Conservation (phyloP, 2,329 filamentous ascomycete genomes). For the Aplosporella prunicola region DNA sequence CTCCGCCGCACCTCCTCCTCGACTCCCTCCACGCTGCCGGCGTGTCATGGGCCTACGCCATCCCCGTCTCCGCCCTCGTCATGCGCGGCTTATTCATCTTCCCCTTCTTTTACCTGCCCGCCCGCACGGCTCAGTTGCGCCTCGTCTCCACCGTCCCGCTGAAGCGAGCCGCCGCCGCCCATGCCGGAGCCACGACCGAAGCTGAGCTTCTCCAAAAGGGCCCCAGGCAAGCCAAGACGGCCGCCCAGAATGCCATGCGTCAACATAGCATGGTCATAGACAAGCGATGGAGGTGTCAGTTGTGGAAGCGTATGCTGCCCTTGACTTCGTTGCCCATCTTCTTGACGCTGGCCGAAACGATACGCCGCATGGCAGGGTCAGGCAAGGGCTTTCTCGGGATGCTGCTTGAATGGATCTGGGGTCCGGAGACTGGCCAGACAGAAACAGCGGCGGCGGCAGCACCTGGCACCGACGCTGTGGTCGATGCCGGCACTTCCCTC, state of each 20-base stretch:
- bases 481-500: background rate
- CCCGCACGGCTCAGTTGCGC: conserved; percentile 30
- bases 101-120: conserved; percentile 36
- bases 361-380: conserved; percentile 26
- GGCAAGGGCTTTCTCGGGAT: conserved; percentile 23
- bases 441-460: background rate
- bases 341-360: conserved; percentile 26
- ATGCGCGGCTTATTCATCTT: conserved; percentile 41
- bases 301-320: conserved; percentile 1
- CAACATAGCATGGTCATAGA: background rate
- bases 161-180: background rate
- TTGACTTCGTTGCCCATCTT: conserved; percentile 26
- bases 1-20: conserved; percentile 37
- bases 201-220: too few species aligned
- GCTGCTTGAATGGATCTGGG: conserved; percentile 6
- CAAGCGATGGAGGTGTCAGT: conserved; percentile 3
- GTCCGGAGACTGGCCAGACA: background rate
- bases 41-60: conserved; percentile 45
- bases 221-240: background rate
- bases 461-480: background rate
- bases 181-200: too few species aligned
- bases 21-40: conserved; percentile 42
- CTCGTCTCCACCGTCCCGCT: conserved; percentile 34
- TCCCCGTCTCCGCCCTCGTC: conserved; percentile 46
- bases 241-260: background rate